Base-by-base conservation (phyloP, 805 yeast genomes). In the Candida patagonica region DNA sequence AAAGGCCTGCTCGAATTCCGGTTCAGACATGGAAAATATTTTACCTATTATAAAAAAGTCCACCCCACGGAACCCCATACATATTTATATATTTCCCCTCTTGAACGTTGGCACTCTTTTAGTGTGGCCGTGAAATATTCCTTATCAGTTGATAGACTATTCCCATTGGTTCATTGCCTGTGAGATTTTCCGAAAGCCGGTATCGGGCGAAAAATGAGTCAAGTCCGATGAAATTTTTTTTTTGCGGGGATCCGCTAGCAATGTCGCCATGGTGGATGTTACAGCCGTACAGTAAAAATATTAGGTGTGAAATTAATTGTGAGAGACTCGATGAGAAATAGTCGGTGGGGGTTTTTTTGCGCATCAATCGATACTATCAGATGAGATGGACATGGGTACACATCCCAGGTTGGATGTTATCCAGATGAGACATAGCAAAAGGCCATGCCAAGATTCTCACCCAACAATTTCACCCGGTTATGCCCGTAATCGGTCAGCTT, bases 1-100 rank as follows among this genome's bases (percentile, higher is more conserved):
- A 78, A 82, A 86, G 57, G 98, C 98, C 77, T 89, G 98, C 69
- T 88, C 88, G 72, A 89, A 89, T 79, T 89, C 98, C 54, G 98
- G 97, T 74, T 89, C 97, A 69, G 74, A 71, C 76, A 62, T 23
- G 5, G 16, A 12, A 8, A 13, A 35, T 27, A 29, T 16, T 10
- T 6, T 9, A 34, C 15, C 13, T 30, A 17, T 15, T 8, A 12
- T 29, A 29, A 8, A 29, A 13, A 8, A 10, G 7, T 7, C 26
- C 10, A 24, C 10, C 26, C 17, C 6, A 12, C 9, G 35, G 35
- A 12, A 21, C n/a, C 15, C 35, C 21, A 17, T 17, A n/a, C 15
- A 13, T 31, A 31, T 31, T 31, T 31, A 31, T 31, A 31, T 19
- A n/a, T 21, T 33, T 29, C 13, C 13, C 8, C n/a, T 29, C 16